Base-by-base conservation (phyloP, 441 rosid genomes). In the Adansonia grandidieri region DNA sequence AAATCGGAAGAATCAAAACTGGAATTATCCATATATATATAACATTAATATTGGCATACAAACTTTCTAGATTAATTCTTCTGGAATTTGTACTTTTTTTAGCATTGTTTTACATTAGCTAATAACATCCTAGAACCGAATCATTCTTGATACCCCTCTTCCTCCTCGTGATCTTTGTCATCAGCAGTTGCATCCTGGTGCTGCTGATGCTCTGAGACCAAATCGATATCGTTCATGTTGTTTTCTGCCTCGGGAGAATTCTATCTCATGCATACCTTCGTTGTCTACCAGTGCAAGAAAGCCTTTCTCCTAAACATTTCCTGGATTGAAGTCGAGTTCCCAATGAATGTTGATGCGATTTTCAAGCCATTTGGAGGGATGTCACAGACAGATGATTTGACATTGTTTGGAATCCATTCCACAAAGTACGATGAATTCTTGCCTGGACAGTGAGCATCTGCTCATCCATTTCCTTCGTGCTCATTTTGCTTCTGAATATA, bases 251-350 rank as follows among this genome's bases (percentile, higher is more conserved):
- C 84, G 1, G 84, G 85, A 37, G 73, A 88, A 86, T 70, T 87
- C 91, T 91, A 90, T 87, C 76, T 90, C 89, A 62, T 90, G 89
- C 93, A 88, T 87, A 1, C 90, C 91, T 73, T 87, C 90, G 1
- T 87, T 0, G 90, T 88, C 79, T 87, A 88, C 91, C 89, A 86
- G 40, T 88, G 90, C 84, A 87, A 75, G 89, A 90, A 90, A 81
- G 93, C 91, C 82, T 87, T 87, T 60, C 90, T 82, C 86, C 89
- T 87, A 69, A 87, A 87, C 90, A 89, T 86, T 45, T 88, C 42
- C 42, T 37, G 42, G 42, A 37, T 37, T 37, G 42, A 37, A 37
- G 42, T 37, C 42, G 42, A 37, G 88, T 44, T 89, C 0, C 89
- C 90, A 0, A 89, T 83, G 79, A 88, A 88, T 7, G 89, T 89